Conservation (phyloP, 768 basidiomycete species). For the Kwoniella dejecticola region DNA sequence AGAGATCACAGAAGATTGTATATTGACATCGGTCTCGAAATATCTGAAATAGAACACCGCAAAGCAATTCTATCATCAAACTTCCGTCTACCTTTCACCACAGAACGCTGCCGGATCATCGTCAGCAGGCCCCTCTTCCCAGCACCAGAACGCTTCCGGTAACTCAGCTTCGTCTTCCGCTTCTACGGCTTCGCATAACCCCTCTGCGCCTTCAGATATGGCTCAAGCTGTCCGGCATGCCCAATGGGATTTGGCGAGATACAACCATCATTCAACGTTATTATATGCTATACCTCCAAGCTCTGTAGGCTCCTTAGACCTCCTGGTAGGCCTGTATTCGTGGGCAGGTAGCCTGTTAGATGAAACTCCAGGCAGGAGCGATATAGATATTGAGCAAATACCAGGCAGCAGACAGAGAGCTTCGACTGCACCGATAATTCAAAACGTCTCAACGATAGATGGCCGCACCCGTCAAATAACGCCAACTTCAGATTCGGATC, state of each 20-base stretch:
- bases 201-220: slow-evolving; percentile 19
- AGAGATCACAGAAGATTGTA: slow-evolving; percentile 5
- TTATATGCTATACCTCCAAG: slow-evolving; percentile 48
- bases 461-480: neutral
- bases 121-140: slow-evolving; percentile 17
- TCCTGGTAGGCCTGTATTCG: slow-evolving; percentile 42
- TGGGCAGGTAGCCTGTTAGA: slow-evolving; percentile 41
- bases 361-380: slow-evolving; percentile 25
- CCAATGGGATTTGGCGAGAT: slow-evolving; percentile 42
- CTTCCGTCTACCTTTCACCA: slow-evolving; percentile 41
- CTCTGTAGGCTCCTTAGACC: slow-evolving; percentile 41
- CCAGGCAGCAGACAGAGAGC: slow-evolving; percentile 1
- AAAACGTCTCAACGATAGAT: slow-evolving; percentile 1
- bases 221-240: slow-evolving; percentile 43
- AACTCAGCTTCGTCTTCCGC: slow-evolving; percentile 12
- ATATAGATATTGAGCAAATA: neutral
- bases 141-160: neutral
- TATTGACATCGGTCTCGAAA: too few relatives aligned
- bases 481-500: neutral
- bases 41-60: slow-evolving; percentile 27
- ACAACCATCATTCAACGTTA: slow-evolving; percentile 46
- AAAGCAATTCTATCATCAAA: slow-evolving; percentile 50
- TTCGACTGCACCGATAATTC: slow-evolving; percentile 1
- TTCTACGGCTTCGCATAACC: neutral
- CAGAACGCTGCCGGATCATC: neutral